A percentile compares a stretch with the other conserved stretches of the same genome.
Conservation (phyloP, 345 rosid genomes). For the Murraya paniculata region DNA sequence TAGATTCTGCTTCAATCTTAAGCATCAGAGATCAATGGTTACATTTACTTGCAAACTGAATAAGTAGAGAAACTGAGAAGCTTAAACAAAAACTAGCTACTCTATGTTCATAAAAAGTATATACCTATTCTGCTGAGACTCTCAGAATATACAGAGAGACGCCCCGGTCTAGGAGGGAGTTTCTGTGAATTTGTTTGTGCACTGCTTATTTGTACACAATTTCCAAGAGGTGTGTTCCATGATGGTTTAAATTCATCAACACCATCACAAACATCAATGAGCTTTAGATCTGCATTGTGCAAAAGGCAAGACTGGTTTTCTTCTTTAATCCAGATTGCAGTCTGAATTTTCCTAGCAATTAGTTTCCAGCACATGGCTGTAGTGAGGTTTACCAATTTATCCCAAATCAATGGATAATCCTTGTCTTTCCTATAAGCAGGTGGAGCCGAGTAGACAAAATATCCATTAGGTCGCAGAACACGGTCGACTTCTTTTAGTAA, state of each 20-base stretch:
- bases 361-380: slow-evolving; percentile 97
- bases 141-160: slow-evolving; percentile 57
- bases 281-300: slow-evolving; percentile 57
- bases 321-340: slow-evolving; percentile 90
- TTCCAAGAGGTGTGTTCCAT: slow-evolving; percentile 69
- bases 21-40: neutral
- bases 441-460: slow-evolving; percentile 91
- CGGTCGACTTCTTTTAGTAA: slow-evolving; percentile 89
- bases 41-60: neutral
- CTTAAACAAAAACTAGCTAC: neutral
- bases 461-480: slow-evolving; percentile 73
- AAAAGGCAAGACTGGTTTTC: slow-evolving; percentile 57
- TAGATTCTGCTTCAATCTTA: neutral
- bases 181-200: slow-evolving; percentile 30
- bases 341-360: slow-evolving; percentile 72
- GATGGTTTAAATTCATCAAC: slow-evolving; percentile 57
- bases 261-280: slow-evolving; percentile 54
- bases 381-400: slow-evolving; percentile 64
- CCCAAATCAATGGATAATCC: slow-evolving; percentile 83
- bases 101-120: slow-evolving; percentile 4
- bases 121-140: slow-evolving; percentile 61
- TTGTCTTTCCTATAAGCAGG: slow-evolving; percentile 85
- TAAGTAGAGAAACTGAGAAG: neutral
- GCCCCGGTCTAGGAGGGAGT: slow-evolving; percentile 64
- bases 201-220: slow-evolving; percentile 51